phyloP scores from a whole-genome alignment of 1,284 basidiomycete genomes.

The Chondrostereum purpureum region DNA sequence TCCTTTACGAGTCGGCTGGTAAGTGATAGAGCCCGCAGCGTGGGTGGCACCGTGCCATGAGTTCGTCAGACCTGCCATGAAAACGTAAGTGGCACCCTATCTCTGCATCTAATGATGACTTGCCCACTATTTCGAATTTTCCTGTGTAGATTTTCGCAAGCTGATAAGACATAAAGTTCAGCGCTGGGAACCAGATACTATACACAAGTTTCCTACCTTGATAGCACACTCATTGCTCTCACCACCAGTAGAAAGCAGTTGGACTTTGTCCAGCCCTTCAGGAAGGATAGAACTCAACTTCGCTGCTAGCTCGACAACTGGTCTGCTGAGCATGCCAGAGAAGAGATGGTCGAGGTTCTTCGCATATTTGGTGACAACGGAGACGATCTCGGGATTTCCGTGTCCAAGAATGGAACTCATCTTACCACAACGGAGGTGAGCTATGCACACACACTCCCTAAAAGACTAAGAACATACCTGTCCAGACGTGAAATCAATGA shows the following conservation, averaged over 20 bases:
- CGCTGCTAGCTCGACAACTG: slow-evolving; percentile 15
- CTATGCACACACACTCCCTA: no score
- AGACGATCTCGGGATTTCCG: slow-evolving; percentile 16
- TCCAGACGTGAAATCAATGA: slow-evolving; percentile 18
- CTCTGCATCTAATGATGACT: not conserved
- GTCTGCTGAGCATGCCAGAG: slow-evolving; percentile 16
- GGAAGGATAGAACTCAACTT: slow-evolving; percentile 14
- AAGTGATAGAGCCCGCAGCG: slow-evolving; percentile 16
- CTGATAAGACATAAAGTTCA: slow-evolving; percentile 6
- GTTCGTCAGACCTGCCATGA: slow-evolving; percentile 13
- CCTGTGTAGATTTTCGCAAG: slow-evolving; percentile 19
- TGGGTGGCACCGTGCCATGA: slow-evolving; percentile 19
- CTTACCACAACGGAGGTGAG: slow-evolving; percentile 7
- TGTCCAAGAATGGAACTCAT: slow-evolving; percentile 19
- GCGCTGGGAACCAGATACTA: not conserved
- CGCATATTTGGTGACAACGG: slow-evolving; percentile 12
- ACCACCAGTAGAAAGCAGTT: slow-evolving; percentile 15
- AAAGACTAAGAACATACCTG: slow-evolving; percentile 8
- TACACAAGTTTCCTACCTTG: slow-evolving; percentile 6
- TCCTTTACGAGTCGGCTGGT: slow-evolving; percentile 16
- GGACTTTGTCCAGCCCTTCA: slow-evolving; percentile 17
- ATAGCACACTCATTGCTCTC: slow-evolving; percentile 18
- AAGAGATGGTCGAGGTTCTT: slow-evolving; percentile 17
- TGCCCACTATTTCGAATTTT: slow-evolving; percentile 19
- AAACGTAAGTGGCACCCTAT: not conserved